phyloP scores from a whole-genome alignment of 1,139 yeast species.

The Taiozyma onychis region DNA sequence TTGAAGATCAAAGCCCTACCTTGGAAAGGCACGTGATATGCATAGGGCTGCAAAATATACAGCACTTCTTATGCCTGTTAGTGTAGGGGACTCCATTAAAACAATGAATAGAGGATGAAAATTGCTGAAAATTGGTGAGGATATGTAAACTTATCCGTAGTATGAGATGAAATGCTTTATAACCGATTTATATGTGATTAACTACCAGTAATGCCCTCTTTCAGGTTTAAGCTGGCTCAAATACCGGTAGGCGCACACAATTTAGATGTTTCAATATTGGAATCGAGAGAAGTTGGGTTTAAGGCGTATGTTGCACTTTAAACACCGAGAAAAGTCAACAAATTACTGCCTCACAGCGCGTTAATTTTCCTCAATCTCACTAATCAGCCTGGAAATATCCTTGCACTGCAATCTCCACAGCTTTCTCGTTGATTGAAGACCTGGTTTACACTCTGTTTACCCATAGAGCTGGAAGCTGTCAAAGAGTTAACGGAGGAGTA shows the following conservation, averaged over 20 bases:
- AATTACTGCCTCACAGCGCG: not conserved
- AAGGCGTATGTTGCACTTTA: not conserved
- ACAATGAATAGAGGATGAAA: not conserved
- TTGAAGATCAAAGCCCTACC: too few relatives aligned
- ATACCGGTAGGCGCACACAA: not conserved
- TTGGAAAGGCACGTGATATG: not conserved
- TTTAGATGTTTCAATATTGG: not conserved
- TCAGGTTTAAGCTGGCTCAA: not conserved
- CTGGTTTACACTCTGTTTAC: not conserved
- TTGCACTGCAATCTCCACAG: not conserved
- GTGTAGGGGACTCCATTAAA: not conserved
- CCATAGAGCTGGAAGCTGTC: not conserved
- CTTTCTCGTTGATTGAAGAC: not conserved
- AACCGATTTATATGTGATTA: not conserved
- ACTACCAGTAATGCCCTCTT: not conserved
- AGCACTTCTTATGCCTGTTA: not conserved
- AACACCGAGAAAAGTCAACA: not conserved
- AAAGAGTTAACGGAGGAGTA: not conserved
- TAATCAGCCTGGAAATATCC: not conserved
- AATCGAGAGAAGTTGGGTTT: not conserved
- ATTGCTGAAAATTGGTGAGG: not conserved
- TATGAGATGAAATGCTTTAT: not conserved
- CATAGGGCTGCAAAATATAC: not conserved
- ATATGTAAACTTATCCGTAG: not conserved
- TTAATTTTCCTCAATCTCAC: not conserved